Evolutionary conservation across 805 yeast genomes (phyloP).

Genomic region (Metschnikowia amazonensis): DNA sequence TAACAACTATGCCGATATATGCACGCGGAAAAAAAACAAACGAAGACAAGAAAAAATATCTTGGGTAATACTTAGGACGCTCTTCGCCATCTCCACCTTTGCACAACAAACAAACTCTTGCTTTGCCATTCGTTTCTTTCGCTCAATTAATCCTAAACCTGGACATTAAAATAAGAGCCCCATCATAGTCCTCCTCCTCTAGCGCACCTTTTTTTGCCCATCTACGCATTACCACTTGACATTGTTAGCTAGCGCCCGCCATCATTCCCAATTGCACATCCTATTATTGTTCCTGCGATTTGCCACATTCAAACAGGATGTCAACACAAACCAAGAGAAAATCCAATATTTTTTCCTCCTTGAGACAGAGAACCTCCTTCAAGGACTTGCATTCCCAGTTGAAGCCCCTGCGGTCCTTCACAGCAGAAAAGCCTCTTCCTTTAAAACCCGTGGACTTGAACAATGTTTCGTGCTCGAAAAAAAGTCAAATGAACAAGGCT

Average conservation of each 20-base stretch:
- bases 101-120: background rate
- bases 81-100: background rate
- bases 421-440: constrained; percentile 1
- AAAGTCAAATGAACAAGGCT: background rate
- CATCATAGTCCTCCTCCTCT: background rate
- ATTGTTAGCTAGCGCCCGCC: background rate
- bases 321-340: constrained; percentile 6
- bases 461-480: background rate
- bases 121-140: background rate
- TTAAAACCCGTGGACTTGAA: constrained; percentile 1
- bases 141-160: background rate
- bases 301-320: background rate
- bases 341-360: constrained; percentile 10
- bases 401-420: constrained; percentile 3
- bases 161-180: background rate
- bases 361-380: constrained; percentile 11
- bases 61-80: background rate
- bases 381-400: constrained; percentile 9
- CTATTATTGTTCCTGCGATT: background rate
- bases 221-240: background rate
- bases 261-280: background rate
- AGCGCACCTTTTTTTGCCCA: background rate
- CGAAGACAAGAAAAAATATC: background rate
- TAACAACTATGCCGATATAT: background rate
- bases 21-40: constrained; percentile 2